Conservation (phyloP, 2,329 filamentous ascomycete genomes). For the Trichoderma sp. region DNA sequence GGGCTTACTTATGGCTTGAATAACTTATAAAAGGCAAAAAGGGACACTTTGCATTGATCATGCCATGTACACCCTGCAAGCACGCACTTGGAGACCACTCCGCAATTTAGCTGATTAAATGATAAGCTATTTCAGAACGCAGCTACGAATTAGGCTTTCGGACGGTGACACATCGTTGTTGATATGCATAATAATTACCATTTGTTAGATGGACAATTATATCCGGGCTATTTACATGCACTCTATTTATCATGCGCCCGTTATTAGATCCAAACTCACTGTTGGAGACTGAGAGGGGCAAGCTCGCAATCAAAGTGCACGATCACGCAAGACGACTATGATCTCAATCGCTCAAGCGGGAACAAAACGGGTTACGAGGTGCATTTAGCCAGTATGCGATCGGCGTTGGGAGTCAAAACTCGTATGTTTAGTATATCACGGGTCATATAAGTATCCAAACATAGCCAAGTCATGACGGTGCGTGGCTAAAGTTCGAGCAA, state of each 20-base stretch:
- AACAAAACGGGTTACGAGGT: not conserved
- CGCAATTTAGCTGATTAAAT: not conserved
- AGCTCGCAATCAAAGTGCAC: conserved; percentile 41
- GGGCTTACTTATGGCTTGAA: not conserved
- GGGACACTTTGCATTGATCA: not conserved
- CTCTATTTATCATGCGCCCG: not conserved
- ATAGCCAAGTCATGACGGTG: not conserved
- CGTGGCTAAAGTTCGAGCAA: not conserved
- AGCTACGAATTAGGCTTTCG: not conserved
- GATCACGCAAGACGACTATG: conserved; percentile 21
- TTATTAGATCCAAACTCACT: not conserved
- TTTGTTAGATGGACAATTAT: not conserved
- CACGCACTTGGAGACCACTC: not conserved
- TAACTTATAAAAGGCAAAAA: not conserved
- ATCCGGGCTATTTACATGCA: not conserved
- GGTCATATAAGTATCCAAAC: not conserved
- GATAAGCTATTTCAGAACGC: not conserved
- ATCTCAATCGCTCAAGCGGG: not conserved
- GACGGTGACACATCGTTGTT: not conserved
- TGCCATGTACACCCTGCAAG: conserved; percentile 9
- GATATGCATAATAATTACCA: not conserved
- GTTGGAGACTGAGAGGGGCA: not conserved
- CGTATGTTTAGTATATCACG: not conserved
- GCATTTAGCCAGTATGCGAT: not conserved
- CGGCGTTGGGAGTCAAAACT: not conserved